phyloP scores from a whole-genome alignment of 164 flowering plant species.

The Platanus orientalis region DNA sequence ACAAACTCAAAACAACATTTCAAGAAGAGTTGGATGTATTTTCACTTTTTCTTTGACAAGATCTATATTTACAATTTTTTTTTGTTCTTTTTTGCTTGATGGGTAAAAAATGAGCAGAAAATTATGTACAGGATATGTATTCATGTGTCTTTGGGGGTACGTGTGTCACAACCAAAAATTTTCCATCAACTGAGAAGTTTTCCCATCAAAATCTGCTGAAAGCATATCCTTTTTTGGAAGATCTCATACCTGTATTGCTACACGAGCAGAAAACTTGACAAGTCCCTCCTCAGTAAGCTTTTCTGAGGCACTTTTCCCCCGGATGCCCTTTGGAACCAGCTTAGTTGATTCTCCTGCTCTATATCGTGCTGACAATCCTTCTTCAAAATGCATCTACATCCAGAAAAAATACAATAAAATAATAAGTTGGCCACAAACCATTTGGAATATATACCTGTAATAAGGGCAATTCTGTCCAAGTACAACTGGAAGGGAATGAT shows the following conservation, averaged over 20 bases:
- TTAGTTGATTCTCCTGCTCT: conserved; percentile 74
- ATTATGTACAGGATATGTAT: too few species aligned
- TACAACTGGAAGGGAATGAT: too few species aligned
- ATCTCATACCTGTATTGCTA: conserved; percentile 70
- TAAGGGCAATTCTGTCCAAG: too few species aligned
- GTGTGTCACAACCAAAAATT: too few species aligned
- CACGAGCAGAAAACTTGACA: conserved; percentile 83
- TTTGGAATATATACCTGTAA: not conserved
- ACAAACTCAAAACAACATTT: too few species aligned
- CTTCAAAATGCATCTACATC: conserved; percentile 92
- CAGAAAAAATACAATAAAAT: not conserved
- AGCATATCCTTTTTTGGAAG: not conserved
- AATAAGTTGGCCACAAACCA: not conserved
- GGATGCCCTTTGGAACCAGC: conserved; percentile 64
- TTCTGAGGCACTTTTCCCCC: conserved; percentile 88
- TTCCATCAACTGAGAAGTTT: not conserved
- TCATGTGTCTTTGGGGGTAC: too few species aligned
- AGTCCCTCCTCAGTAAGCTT: conserved; percentile 96
- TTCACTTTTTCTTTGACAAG: too few species aligned
- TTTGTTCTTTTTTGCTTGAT: too few species aligned
- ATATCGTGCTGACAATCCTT: conserved; percentile 71
- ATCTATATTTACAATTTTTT: too few species aligned
- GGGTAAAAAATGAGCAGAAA: too few species aligned
- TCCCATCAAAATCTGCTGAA: not conserved
- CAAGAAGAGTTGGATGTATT: too few species aligned